These are phyloP conservation scores for Verbascum thapsus DNA, from an alignment of 257 asterid species.

Conservation along the genomic window DNA sequence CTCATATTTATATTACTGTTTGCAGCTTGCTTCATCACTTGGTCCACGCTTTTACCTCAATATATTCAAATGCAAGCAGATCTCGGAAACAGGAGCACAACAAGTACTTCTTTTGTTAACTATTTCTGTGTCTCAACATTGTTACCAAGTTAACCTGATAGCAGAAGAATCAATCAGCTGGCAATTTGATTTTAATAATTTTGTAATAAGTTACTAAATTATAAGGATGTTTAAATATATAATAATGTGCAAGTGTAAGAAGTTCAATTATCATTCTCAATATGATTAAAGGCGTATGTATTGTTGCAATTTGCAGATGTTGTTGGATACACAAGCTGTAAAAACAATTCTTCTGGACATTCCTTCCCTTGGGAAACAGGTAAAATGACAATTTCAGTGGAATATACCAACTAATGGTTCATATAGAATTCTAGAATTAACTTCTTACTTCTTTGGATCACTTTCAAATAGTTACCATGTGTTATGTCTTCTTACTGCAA, in stretches of 20 bases:
- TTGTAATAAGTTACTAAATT: not conserved
- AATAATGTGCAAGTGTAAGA: not conserved
- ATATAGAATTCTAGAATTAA: not conserved
- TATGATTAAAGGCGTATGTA: constrained; percentile 16
- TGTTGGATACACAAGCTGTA: constrained; percentile 96
- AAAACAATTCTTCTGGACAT: constrained; percentile 91
- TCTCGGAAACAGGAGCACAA: constrained; percentile 74
- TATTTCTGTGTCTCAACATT: not conserved
- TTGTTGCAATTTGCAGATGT: constrained; percentile 68
- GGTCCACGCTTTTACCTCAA: constrained; percentile 66
- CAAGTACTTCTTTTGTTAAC: constrained; percentile 38
- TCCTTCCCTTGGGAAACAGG: constrained; percentile 96
- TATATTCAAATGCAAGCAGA: constrained; percentile 71
- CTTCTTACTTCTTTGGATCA: not conserved
- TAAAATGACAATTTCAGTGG: constrained; percentile 32
- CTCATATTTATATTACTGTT: constrained; percentile 6
- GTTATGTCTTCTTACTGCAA: not conserved
- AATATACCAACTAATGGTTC: constrained; percentile 10
- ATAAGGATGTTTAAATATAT: not conserved
- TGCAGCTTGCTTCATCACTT: constrained; percentile 70
- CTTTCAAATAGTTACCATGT: not conserved
- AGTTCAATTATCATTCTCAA: not conserved
- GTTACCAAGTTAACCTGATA: not conserved
- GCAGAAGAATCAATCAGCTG: not conserved
- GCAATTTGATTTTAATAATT: not conserved